Evolutionary conservation across 371 early-diverging fungal genomes (phyloP).

Genomic region (Mortierella sp.): DNA sequence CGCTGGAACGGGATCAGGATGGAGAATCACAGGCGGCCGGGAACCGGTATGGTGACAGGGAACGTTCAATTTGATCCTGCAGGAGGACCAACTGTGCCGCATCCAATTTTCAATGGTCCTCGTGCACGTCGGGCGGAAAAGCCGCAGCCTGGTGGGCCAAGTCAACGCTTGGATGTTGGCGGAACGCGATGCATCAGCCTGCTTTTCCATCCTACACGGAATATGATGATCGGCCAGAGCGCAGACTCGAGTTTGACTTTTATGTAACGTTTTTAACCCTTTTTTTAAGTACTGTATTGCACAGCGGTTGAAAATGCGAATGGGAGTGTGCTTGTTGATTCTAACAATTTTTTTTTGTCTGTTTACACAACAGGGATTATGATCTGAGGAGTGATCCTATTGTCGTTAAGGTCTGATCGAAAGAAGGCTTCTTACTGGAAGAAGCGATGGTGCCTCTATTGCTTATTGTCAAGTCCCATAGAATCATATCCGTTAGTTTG

Average conservation of each 20-base stretch:
- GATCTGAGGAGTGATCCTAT: slow-evolving; percentile 11
- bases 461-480: too few relatives aligned
- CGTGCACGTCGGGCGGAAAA: too few relatives aligned
- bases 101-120: slow-evolving; percentile 8
- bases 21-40: slow-evolving; percentile 11
- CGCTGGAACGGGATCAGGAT: slow-evolving; percentile 26
- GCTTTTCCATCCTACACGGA: slow-evolving; percentile 35
- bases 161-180: slow-evolving; percentile 22
- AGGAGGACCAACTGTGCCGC: background rate
- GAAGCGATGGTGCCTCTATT: too few relatives aligned
- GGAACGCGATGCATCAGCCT: slow-evolving; percentile 16
- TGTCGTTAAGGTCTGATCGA: too few relatives aligned
- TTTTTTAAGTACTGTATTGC: too few relatives aligned
- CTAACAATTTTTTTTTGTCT: background rate
- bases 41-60: slow-evolving; percentile 17
- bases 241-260: slow-evolving; percentile 25
- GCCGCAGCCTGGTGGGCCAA: slow-evolving; percentile 27
- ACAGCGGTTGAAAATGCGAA: too few relatives aligned
- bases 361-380: slow-evolving; percentile 6
- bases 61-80: slow-evolving; percentile 8
- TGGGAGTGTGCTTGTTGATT: background rate
- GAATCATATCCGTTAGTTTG: too few relatives aligned
- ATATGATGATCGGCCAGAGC: slow-evolving; percentile 19
- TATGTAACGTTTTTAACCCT: slow-evolving; percentile 17
- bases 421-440: too few relatives aligned